A percentile compares a stretch with the other conserved stretches of the same genome.
phyloP scores from a whole-genome alignment of 1,284 basidiomycete species.

The Tilletia horrida region DNA sequence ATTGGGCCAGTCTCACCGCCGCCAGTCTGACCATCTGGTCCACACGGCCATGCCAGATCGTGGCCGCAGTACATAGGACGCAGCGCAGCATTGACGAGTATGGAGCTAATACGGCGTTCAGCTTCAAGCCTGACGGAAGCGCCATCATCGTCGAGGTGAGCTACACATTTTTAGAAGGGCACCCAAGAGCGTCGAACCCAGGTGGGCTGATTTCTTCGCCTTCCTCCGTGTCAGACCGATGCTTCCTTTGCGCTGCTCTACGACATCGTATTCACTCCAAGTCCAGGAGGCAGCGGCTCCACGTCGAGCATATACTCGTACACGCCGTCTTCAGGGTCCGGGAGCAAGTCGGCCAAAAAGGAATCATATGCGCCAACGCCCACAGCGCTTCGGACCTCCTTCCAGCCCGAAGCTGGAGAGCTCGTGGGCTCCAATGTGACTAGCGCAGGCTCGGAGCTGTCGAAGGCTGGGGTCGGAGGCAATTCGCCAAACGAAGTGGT shows the following conservation, averaged over 20 bases:
- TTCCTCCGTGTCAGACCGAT: slow-evolving; percentile 26
- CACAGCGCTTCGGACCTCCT: slow-evolving; percentile 32
- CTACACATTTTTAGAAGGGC: slow-evolving; percentile 23
- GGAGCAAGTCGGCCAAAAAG: slow-evolving; percentile 29
- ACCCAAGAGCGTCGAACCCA: background rate
- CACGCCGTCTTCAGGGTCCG: slow-evolving; percentile 35
- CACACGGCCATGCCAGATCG: slow-evolving; percentile 43
- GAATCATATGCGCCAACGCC: slow-evolving; percentile 36
- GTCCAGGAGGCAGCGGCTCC: slow-evolving; percentile 3
- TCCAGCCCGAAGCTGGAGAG: slow-evolving; percentile 45
- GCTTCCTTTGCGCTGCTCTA: slow-evolving; percentile 38
- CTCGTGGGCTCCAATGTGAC: slow-evolving; percentile 3
- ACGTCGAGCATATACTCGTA: slow-evolving; percentile 39
- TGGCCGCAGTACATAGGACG: slow-evolving; percentile 45
- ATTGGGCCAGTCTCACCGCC: slow-evolving; percentile 41
- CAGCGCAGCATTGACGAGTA: slow-evolving; percentile 43
- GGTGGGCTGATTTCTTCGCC: background rate
- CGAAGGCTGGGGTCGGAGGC: slow-evolving; percentile 30
- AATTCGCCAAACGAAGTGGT: slow-evolving; percentile 23
- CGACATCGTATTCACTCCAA: slow-evolving; percentile 31
- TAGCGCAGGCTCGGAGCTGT: slow-evolving; percentile 28
- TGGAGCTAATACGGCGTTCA: slow-evolving; percentile 39
- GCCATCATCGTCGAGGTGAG: slow-evolving; percentile 27
- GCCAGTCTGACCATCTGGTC: slow-evolving; percentile 43
- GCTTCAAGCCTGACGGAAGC: slow-evolving; percentile 40